phyloP scores from a whole-genome alignment of 352 stramenopile species.

The Phytophthora pinifolia region DNA sequence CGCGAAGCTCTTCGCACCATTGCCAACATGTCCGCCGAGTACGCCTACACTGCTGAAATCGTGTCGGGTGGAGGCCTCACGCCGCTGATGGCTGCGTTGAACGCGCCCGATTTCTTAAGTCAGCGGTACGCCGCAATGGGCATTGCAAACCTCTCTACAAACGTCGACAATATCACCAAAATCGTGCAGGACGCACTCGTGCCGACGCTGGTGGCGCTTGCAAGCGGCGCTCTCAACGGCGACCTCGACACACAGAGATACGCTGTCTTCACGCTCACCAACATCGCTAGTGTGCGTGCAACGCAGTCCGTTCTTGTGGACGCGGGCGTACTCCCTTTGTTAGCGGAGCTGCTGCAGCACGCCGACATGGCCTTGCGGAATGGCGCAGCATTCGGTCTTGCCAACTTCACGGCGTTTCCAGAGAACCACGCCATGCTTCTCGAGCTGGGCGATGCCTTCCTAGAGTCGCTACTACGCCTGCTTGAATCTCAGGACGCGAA shows the following conservation, averaged over 20 bases:
- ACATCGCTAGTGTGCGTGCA: constrained; percentile 85
- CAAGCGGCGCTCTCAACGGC: constrained; percentile 69
- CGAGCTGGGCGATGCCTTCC: constrained; percentile 33
- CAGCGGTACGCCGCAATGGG: constrained; percentile 95
- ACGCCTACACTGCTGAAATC: constrained; percentile 92
- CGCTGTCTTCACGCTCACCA: constrained; percentile 92
- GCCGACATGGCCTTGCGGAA: constrained; percentile 88
- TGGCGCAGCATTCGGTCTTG: constrained; percentile 89
- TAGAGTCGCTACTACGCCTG: constrained; percentile 64
- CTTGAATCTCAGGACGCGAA: constrained; percentile 63
- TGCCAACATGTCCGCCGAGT: constrained; percentile 96
- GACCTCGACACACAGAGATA: constrained; percentile 94
- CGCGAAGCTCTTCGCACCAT: constrained; percentile 93
- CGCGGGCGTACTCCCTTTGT: constrained; percentile 66
- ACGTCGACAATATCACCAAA: constrained; percentile 88
- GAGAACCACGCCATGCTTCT: constrained; percentile 91
- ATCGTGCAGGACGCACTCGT: constrained; percentile 91
- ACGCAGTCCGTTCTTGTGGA: constrained; percentile 88
- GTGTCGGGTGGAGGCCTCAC: constrained; percentile 89
- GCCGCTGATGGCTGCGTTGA: constrained; percentile 88
- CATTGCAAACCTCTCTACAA: constrained; percentile 94
- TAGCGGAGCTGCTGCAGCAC: constrained; percentile 72
- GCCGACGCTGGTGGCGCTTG: constrained; percentile 85
- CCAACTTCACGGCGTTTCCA: constrained; percentile 93
- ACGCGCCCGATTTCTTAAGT: constrained; percentile 90